phyloP scores from a whole-genome alignment of 768 basidiomycete genomes.

The Pisolithus microcarpus region DNA sequence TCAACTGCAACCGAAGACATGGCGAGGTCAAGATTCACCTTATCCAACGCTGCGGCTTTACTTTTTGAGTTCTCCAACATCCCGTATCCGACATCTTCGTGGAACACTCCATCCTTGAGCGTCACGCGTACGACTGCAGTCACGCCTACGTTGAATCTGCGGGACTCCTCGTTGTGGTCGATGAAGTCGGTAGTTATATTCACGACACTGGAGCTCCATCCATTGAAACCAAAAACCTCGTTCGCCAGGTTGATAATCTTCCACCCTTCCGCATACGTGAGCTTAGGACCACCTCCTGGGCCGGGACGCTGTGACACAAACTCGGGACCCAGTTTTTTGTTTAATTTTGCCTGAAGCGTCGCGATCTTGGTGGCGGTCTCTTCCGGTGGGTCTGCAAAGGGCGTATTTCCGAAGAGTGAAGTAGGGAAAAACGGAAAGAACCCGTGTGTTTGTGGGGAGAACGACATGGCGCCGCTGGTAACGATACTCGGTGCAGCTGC shows the following conservation, averaged over 20 bases:
- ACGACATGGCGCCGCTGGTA: constrained; percentile 53
- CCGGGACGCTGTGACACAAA: constrained; percentile 86
- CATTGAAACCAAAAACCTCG: constrained; percentile 97
- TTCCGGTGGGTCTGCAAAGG: constrained; percentile 38
- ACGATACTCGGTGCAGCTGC: constrained; percentile 29
- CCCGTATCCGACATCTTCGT: constrained; percentile 95
- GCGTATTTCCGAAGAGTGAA: constrained; percentile 1
- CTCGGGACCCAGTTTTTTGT: constrained; percentile 90
- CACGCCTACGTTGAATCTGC: constrained; percentile 63
- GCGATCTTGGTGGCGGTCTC: constrained; percentile 63
- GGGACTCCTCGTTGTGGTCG: constrained; percentile 65
- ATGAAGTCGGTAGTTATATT: constrained; percentile 71
- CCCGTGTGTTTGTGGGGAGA: constrained; percentile 56
- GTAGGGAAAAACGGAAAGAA: constrained; percentile 26
- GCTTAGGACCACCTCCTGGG: constrained; percentile 76
- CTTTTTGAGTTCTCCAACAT: constrained; percentile 75
- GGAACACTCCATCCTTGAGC: constrained; percentile 77
- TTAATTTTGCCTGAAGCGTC: constrained; percentile 69
- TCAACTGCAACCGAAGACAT: constrained; percentile 2
- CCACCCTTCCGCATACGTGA: constrained; percentile 97
- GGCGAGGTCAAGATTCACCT: constrained; percentile 43
- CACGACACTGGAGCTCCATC: constrained; percentile 81
- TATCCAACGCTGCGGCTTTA: constrained; percentile 84
- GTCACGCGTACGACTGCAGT: constrained; percentile 85
- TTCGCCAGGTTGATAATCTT: constrained; percentile 97